Evolutionary conservation across 2,329 filamentous ascomycete species (phyloP).

Genomic region (Verticillium alfalfae): DNA sequence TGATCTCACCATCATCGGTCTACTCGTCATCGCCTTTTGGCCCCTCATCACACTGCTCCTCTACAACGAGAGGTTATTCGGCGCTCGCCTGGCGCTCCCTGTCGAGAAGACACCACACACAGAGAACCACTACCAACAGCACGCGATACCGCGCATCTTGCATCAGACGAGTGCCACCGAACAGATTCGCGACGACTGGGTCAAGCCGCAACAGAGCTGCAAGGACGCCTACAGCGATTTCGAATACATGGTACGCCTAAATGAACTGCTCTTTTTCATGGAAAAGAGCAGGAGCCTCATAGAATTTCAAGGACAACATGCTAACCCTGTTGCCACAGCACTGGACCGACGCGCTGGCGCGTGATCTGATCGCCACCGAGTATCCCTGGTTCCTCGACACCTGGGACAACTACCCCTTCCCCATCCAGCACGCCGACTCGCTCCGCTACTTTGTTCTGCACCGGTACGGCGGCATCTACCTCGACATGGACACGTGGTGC

Average conservation of each 20-base stretch:
- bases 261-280: background rate
- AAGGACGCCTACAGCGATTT: conserved; percentile 25
- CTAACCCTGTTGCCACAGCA: conserved; percentile 36
- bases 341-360: conserved; percentile 64
- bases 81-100: conserved; percentile 17
- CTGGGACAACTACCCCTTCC: conserved; percentile 63
- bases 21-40: conserved; percentile 58
- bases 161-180: conserved; percentile 19
- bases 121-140: conserved; percentile 27
- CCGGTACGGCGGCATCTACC: conserved; percentile 68
- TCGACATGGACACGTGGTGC: conserved; percentile 44
- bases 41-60: conserved; percentile 20
- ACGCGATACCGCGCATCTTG: conserved; percentile 19
- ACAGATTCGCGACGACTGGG: conserved; percentile 22
- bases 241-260: conserved; percentile 16
- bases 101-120: conserved; percentile 18
- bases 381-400: conserved; percentile 70
- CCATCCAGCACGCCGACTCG: conserved; percentile 67
- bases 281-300: background rate
- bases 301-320: background rate
- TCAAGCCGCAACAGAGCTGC: conserved; percentile 22
- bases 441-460: conserved; percentile 71
- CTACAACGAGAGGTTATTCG: conserved; percentile 14
- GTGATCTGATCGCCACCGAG: conserved; percentile 62
- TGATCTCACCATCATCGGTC: conserved; percentile 57